Percentiles rank a stretch among this genome's conserved stretches.
phyloP scores from a whole-genome alignment of 352 stramenopile genomes.

The Phytopythium montanum region DNA sequence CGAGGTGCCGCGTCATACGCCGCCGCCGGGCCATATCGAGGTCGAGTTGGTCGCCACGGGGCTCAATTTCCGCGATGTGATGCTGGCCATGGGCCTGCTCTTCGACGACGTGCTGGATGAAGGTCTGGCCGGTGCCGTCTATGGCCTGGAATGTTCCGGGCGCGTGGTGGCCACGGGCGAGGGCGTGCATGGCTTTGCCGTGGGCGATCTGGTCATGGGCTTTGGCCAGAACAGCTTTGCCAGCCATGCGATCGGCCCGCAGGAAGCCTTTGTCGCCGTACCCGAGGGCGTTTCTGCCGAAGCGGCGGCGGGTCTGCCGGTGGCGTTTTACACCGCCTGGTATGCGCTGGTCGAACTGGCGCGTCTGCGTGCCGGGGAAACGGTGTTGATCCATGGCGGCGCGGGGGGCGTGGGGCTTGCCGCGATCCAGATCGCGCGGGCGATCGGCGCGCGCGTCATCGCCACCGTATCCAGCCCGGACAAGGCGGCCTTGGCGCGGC shows the following conservation, averaged over 20 bases:
- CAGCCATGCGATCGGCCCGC: conserved; percentile 6
- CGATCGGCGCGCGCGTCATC: conserved; percentile 6
- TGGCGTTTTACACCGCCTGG: conserved; percentile 7
- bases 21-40: conserved; percentile 6
- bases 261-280: conserved; percentile 7
- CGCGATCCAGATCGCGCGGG: conserved; percentile 6
- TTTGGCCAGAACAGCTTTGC: conserved; percentile 7
- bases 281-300: conserved; percentile 6
- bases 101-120: conserved; percentile 7
- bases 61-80: conserved; percentile 7
- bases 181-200: conserved; percentile 6
- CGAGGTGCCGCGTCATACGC: conserved; percentile 6
- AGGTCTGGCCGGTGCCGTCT: conserved; percentile 6
- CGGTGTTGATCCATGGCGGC: conserved; percentile 6
- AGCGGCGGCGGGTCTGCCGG: conserved; percentile 5
- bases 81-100: conserved; percentile 6
- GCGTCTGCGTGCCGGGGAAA: conserved; percentile 6
- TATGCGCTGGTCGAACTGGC: conserved; percentile 7
- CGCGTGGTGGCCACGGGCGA: conserved; percentile 5
- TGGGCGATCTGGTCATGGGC: conserved; percentile 6
- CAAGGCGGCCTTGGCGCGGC: conserved; percentile 5
- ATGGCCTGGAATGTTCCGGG: conserved; percentile 7
- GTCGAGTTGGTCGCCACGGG: conserved; percentile 6
- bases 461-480: conserved; percentile 6
- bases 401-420: conserved; percentile 5